Evolutionary conservation across 2,329 filamentous ascomycete genomes (phyloP).

Genomic region (Nemania sp.): DNA sequence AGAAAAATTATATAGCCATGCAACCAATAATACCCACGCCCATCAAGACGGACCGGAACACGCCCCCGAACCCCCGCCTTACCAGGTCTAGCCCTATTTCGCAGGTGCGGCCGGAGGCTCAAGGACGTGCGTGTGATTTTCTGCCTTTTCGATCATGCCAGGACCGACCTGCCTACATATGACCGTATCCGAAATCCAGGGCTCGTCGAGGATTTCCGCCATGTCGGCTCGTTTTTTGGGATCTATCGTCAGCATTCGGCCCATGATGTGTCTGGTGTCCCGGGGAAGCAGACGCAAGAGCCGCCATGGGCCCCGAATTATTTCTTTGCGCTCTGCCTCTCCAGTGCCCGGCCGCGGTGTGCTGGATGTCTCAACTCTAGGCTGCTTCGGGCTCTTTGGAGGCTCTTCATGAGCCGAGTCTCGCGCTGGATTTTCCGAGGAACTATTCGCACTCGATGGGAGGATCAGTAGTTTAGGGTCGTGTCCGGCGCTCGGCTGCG

Average conservation of each 20-base stretch:
- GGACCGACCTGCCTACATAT: slow-evolving; percentile 79
- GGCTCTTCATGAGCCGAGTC: slow-evolving; percentile 46
- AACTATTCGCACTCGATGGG: slow-evolving; percentile 49
- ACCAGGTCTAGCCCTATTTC: slow-evolving; percentile 29
- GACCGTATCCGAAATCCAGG: slow-evolving; percentile 83
- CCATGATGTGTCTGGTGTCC: slow-evolving; percentile 87
- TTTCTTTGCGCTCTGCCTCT: slow-evolving; percentile 64
- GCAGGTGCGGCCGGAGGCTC: slow-evolving; percentile 64
- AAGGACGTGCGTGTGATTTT: slow-evolving; percentile 81
- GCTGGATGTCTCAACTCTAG: slow-evolving; percentile 28
- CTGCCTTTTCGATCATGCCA: slow-evolving; percentile 71
- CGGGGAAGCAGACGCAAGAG: slow-evolving; percentile 83
- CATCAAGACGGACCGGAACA: neutral
- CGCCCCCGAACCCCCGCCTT: neutral
- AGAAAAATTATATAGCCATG: slow-evolving; percentile 12
- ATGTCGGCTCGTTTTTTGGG: slow-evolving; percentile 82
- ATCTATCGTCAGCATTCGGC: slow-evolving; percentile 88
- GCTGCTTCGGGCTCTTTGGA: slow-evolving; percentile 33
- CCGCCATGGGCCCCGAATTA: slow-evolving; percentile 91
- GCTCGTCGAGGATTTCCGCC: slow-evolving; percentile 82
- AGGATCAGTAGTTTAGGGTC: slow-evolving; percentile 58
- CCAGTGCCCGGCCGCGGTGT: slow-evolving; percentile 38
- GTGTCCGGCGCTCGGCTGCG: slow-evolving; percentile 77
- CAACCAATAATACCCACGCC: slow-evolving; percentile 1
- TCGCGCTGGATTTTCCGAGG: slow-evolving; percentile 44